A percentile compares a stretch with the other conserved stretches of the same genome.
Evolutionary conservation across 257 asterid genomes (phyloP).

Genomic region (Capsicum rhomboideum): DNA sequence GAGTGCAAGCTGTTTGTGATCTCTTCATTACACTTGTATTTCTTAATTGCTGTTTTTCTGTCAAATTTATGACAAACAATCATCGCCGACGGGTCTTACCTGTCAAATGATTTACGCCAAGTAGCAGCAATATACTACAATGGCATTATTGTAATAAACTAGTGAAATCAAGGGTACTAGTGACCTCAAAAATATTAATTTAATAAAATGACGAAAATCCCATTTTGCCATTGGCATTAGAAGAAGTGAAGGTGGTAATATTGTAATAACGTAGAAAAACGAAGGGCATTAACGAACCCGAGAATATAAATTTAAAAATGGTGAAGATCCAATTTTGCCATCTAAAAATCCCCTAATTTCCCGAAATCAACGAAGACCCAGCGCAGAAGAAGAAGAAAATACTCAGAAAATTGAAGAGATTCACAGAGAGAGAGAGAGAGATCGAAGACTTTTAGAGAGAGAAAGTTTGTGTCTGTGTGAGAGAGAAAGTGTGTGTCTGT

Average conservation of each 20-base stretch:
- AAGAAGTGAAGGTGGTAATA: slow-evolving; percentile 32
- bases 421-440: slow-evolving; percentile 9
- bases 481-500: slow-evolving; percentile 6
- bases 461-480: slow-evolving; percentile 13
- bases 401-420: slow-evolving; percentile 8
- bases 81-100: slow-evolving; percentile 21
- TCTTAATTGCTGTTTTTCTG: background rate
- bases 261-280: slow-evolving; percentile 10
- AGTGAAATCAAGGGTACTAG: background rate
- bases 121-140: background rate
- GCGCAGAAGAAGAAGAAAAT: slow-evolving; percentile 24
- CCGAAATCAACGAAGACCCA: slow-evolving; percentile 20
- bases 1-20: background rate
- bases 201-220: background rate
- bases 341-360: slow-evolving; percentile 25
- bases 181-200: background rate
- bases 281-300: slow-evolving; percentile 11
- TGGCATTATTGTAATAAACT: background rate
- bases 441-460: slow-evolving; percentile 15
- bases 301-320: slow-evolving; percentile 21
- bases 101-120: background rate
- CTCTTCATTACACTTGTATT: background rate
- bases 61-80: slow-evolving; percentile 20
- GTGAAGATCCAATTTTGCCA: slow-evolving; percentile 46
- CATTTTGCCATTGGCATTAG: background rate